Evolutionary conservation across 202 grass and related monocot genomes (phyloP), one percentile per base, ranked within the genome.

Genomic region (Zizania palustris): DNA sequence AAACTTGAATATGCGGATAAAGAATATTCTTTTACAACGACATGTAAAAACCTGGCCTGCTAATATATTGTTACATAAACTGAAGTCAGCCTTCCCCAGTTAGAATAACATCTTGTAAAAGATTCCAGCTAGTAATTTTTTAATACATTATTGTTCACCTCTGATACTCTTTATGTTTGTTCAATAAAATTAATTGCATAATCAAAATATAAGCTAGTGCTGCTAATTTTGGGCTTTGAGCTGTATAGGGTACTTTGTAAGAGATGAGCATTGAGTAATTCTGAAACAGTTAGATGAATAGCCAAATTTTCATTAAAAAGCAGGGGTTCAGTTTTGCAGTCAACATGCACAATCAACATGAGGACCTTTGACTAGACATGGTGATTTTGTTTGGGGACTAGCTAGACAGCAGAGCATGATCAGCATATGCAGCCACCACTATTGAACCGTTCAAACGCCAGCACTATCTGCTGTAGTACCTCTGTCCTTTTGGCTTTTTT

Each of bases 211-310:
- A 22, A 64, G 42, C 2, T 80, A 46, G 46, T 46, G 33, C 42
- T 69, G 14, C 59, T 77, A 69, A 48, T 55, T 76, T 65, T 65
- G 42, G 54, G 43, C 33, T 15, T 79, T 60, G 41, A 67, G 22
- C 77, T 70, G 60, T 46, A 62, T 33, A 48, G 28, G 3, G 9
- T 40, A 61, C 4, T 49, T 36, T 49, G 12, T 39, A 49, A 40
- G 15, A 61, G n/a, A 50, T 28, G 28, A 28, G 28, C 2, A 28
- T 28, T 71, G 55, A 33, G 7, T 60, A 63, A 5, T 39, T 71
- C 7, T 42, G 15, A 33, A 42, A 53, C 37, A 71, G 11, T 60
- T 60, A 41, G 44, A 41, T 71, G n/a, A 3, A 0, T 48, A 41
- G 34, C 34, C 28, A 28, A 28, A 28, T 1, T 28, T 28, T 28